phyloP scores from a whole-genome alignment of 345 rosid species.

The Eutrema japonicum region DNA sequence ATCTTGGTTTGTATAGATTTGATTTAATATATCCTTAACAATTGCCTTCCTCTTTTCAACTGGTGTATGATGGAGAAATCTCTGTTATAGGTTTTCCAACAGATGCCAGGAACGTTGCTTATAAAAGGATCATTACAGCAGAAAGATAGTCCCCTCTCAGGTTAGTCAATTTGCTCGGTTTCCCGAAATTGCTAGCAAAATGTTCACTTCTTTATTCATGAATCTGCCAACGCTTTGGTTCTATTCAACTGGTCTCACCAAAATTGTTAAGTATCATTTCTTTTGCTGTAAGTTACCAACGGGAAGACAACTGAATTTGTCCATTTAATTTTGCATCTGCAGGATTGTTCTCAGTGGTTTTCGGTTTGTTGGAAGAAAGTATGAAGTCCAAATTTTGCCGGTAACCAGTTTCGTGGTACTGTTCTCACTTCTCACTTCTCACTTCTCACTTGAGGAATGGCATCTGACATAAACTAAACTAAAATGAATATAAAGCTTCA shows the following conservation, averaged over 20 bases:
- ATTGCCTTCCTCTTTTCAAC: neutral
- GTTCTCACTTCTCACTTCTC: neutral
- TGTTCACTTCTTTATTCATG: slow-evolving; percentile 10
- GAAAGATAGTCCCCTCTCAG: slow-evolving; percentile 58
- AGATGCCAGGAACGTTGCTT: slow-evolving; percentile 79
- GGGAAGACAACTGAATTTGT: slow-evolving; percentile 4
- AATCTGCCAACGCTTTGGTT: slow-evolving; percentile 10
- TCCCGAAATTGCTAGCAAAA: neutral
- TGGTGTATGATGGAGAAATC: slow-evolving; percentile 16
- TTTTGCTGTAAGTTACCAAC: neutral
- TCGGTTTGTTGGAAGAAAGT: slow-evolving; percentile 57
- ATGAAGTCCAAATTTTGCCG: slow-evolving; percentile 57
- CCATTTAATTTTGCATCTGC: slow-evolving; percentile 28
- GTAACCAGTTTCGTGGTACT: slow-evolving; percentile 26
- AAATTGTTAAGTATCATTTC: neutral
- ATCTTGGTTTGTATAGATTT: slow-evolving; percentile 51
- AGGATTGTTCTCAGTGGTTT: slow-evolving; percentile 61
- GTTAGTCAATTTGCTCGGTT: slow-evolving; percentile 42
- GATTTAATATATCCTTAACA: neutral
- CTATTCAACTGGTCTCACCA: neutral
- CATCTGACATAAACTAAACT: neutral
- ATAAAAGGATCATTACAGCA: slow-evolving; percentile 74
- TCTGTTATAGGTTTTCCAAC: slow-evolving; percentile 61
- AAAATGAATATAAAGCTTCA: slow-evolving; percentile 3
- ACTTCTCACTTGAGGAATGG: slow-evolving; percentile 13